Base-by-base conservation (phyloP, 306 rosid genomes). In the Erythrophleum fordii region DNA sequence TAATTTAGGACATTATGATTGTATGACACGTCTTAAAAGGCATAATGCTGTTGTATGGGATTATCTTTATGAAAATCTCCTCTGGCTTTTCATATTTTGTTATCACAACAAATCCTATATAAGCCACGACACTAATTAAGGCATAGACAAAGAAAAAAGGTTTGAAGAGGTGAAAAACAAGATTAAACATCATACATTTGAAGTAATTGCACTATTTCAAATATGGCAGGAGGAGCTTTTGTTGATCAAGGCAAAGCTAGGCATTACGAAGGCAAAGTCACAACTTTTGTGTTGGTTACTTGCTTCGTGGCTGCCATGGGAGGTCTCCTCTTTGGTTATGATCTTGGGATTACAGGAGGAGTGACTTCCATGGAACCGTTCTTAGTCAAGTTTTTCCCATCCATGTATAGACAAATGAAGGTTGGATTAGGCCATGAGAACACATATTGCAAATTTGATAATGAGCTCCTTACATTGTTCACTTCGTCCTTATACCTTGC, bases 401-500 rank as follows among this genome's bases (percentile, higher is more conserved):
- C 4, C 29, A 80, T 83, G 2, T 25, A 83, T 8, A 66, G 3
- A 66, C 58, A 83, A 56, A 78, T 83, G 86, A 83, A 72, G 58
- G 66, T 49, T 23, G 49, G 66, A 18, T n/a, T n/a, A n/a, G 3
- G 39, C 1, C 69, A 31, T 0, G 74, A 55, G 1, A 83, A 29
- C 34, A 11, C 73, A n/a, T 78, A 83, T 1, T 83, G 83, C 17
- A 78, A 83, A 59, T 79, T 55, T 29, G 74, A 83, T 37, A 79
- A 79, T 3, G 25, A 73, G 29, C 59, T 79, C 5, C 87, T 83
- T 51, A 79, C 83, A 3, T 29, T 79, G 22, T 83, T 83, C 42
- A 83, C 87, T 5, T 83, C 83, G 20, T 83, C 87, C 42, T 7
- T 83, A 4, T 83, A 83, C 26, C 68, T 83, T 6, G 81, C 87